Conservation (phyloP, 2,329 filamentous ascomycete species). For the Neopestalotiopsis clavispora region DNA sequence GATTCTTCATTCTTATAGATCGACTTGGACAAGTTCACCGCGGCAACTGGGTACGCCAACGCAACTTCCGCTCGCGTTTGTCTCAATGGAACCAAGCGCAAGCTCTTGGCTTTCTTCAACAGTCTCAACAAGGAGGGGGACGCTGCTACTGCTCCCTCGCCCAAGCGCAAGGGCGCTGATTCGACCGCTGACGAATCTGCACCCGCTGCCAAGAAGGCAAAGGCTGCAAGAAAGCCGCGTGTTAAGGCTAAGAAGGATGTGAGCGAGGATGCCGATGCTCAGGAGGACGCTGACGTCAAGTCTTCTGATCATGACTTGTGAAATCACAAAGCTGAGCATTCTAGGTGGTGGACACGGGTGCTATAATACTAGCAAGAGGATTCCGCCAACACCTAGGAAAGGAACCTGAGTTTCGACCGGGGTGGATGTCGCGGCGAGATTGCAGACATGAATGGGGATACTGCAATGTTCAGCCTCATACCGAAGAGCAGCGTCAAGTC, state of each 20-base stretch:
- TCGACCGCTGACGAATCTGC: not conserved
- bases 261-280: not conserved
- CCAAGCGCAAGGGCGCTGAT: not conserved
- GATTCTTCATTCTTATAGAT: not conserved
- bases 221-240: not conserved
- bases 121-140: not conserved
- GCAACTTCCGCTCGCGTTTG: not conserved
- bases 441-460: too few relatives aligned
- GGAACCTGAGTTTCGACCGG: too few relatives aligned
- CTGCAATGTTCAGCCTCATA: too few relatives aligned
- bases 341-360: too few relatives aligned
- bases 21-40: not conserved
- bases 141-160: not conserved
- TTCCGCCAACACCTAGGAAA: too few relatives aligned
- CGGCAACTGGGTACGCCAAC: not conserved
- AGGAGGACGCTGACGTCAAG: too few relatives aligned
- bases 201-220: too few relatives aligned
- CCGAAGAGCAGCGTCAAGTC: too few relatives aligned
- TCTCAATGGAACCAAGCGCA: not conserved
- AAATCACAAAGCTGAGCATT: too few relatives aligned
- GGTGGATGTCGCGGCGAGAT: too few relatives aligned
- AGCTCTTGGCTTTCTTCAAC: not conserved
- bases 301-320: too few relatives aligned
- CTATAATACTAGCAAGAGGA: too few relatives aligned
- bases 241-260: not conserved